Conservation (phyloP, 2,329 filamentous ascomycete genomes). For the Colletotrichum aenigma region DNA sequence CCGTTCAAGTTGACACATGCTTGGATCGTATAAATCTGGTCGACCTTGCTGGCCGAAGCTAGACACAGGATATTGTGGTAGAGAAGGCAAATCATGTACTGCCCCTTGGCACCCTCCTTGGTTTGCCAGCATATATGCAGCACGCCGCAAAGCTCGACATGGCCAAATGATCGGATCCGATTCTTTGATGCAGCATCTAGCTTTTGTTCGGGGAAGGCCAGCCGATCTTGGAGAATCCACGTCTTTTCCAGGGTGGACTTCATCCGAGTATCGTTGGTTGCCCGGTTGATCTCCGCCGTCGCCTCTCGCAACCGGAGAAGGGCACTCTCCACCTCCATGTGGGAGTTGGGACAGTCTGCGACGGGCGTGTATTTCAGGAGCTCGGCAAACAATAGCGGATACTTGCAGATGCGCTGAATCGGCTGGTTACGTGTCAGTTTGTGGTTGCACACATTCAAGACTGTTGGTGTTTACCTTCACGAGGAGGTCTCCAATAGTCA, state of each 20-base stretch:
- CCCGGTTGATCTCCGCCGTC: constrained; percentile 80
- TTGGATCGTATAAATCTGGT: constrained; percentile 73
- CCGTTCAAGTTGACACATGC: constrained; percentile 74
- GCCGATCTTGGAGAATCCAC: constrained; percentile 81
- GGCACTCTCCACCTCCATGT: constrained; percentile 78
- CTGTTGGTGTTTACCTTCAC: constrained; percentile 72
- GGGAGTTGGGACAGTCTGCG: constrained; percentile 81
- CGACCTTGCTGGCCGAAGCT: constrained; percentile 68
- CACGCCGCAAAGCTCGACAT: constrained; percentile 80
- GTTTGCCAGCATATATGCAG: constrained; percentile 85
- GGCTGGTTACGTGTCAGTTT: constrained; percentile 59
- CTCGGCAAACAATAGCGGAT: constrained; percentile 85
- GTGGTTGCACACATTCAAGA: neutral
- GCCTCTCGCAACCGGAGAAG: constrained; percentile 75
- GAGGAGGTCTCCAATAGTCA: constrained; percentile 84
- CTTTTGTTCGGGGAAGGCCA: constrained; percentile 72
- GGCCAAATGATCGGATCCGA: constrained; percentile 80
- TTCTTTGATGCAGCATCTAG: constrained; percentile 60
- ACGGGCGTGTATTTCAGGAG: constrained; percentile 83
- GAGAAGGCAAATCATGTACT: constrained; percentile 85
- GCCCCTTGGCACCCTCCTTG: constrained; percentile 68
- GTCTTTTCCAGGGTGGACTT: constrained; percentile 78
- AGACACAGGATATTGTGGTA: constrained; percentile 82
- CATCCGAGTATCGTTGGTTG: constrained; percentile 76
- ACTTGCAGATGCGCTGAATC: constrained; percentile 90